phyloP scores from a whole-genome alignment of 306 rosid species.

The Medicago arabica region DNA sequence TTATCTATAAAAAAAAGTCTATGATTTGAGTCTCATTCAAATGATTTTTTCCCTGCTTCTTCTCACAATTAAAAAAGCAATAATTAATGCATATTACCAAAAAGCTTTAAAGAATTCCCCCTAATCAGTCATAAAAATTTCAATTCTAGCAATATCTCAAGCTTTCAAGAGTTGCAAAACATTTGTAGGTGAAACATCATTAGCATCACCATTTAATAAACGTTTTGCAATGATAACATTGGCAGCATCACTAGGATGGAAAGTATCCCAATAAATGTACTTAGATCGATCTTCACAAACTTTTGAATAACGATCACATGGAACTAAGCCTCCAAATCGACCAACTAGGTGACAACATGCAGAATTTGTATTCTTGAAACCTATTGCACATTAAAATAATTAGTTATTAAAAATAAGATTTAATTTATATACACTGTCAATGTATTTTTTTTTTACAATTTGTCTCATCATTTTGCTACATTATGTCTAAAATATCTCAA shows the following conservation, averaged over 20 bases:
- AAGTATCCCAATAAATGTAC: conserved; percentile 76
- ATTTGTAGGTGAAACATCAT: conserved; percentile 61
- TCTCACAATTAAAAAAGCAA: no score
- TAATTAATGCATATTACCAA: no score
- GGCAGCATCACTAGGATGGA: conserved; percentile 72
- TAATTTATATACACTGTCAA: no score
- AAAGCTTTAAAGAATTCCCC: no score
- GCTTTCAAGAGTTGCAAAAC: conserved; percentile 49
- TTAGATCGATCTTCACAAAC: conserved; percentile 65
- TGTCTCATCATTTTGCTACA: no score
- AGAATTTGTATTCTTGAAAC: conserved; percentile 60
- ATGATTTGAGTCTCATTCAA: no score
- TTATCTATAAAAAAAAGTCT: no score
- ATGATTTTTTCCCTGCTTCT: no score
- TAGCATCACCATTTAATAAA: conserved; percentile 54
- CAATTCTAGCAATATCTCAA: conserved; percentile 26
- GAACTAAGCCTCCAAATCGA: conserved; percentile 64
- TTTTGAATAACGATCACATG: conserved; percentile 59
- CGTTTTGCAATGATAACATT: conserved; percentile 56
- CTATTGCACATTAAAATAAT: conserved; percentile 36
- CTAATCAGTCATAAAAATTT: no score
- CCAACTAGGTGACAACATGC: conserved; percentile 73
- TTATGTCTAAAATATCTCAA: no score
- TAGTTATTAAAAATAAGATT: not conserved
- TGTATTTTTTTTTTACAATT: no score